phyloP scores from a whole-genome alignment of 768 basidiomycete genomes.

The Macrolepiota dolichaula region DNA sequence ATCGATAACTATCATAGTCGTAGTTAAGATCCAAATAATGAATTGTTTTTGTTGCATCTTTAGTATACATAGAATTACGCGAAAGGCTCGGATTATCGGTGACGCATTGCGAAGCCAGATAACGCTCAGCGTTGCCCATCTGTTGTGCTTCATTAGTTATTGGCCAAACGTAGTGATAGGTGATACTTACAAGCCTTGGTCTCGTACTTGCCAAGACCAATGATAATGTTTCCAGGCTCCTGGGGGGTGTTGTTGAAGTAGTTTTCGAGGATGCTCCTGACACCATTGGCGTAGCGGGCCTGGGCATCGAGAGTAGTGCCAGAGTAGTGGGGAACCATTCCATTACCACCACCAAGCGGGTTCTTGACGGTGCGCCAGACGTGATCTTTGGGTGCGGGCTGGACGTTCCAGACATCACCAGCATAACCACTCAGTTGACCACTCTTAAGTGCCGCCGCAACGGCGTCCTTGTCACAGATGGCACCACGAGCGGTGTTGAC shows the following conservation, averaged over 20 bases:
- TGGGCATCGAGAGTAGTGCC: conserved; percentile 91
- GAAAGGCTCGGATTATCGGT: not conserved
- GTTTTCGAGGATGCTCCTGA: conserved; percentile 67
- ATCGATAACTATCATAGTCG: not conserved
- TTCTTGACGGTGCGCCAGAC: conserved; percentile 83
- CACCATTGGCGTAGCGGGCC: conserved; percentile 76
- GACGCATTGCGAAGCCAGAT: not conserved
- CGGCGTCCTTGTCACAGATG: conserved; percentile 81
- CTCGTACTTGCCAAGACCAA: conserved; percentile 60
- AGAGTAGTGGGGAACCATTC: conserved; percentile 85
- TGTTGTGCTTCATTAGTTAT: conserved; percentile 18
- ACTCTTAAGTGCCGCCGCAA: conserved; percentile 69
- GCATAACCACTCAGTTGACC: conserved; percentile 69
- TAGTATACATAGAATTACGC: conserved; percentile 1
- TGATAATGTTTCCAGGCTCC: conserved; percentile 78
- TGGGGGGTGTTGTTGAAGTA: conserved; percentile 64
- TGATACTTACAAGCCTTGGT: conserved; percentile 39
- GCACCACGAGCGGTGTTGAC: conserved; percentile 94
- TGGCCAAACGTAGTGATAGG: not conserved
- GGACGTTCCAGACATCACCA: conserved; percentile 82
- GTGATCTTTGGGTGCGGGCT: conserved; percentile 85
- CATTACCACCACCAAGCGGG: conserved; percentile 80
- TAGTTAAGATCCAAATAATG: not conserved
- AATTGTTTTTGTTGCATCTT: not conserved
- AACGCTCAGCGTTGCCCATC: conserved; percentile 48